Conservation (phyloP, 2,329 filamentous ascomycete species). For the Sporothrix brasiliensis region DNA sequence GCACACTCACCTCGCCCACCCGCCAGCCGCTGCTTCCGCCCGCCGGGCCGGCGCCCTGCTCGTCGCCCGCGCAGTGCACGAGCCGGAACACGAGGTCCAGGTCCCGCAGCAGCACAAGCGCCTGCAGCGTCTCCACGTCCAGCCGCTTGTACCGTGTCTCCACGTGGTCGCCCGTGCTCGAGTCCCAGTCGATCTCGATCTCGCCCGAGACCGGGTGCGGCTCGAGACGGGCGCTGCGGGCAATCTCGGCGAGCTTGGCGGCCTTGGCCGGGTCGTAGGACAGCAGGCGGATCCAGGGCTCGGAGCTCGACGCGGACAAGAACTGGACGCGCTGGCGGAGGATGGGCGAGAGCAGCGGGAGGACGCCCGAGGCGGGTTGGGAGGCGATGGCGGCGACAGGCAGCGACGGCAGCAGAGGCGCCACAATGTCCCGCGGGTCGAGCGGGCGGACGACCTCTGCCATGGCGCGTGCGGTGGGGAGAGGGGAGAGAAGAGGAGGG, state of each 20-base stretch:
- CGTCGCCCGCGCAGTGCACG: conserved; percentile 69
- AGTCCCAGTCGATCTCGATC: conserved; percentile 70
- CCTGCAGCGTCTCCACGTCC: conserved; percentile 75
- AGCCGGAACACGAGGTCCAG: conserved; percentile 65
- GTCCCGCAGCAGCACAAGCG: conserved; percentile 63
- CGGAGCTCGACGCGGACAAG: conserved; percentile 60
- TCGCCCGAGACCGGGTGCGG: conserved; percentile 82
- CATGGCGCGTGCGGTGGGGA: conserved; percentile 24
- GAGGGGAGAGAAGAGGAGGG: not conserved
- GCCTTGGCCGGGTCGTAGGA: conserved; percentile 65
- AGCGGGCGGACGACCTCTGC: conserved; percentile 48
- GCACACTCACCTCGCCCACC: conserved; percentile 67
- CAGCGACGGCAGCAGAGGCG: conserved; percentile 62
- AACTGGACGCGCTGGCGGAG: conserved; percentile 68
- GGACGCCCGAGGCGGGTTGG: conserved; percentile 58
- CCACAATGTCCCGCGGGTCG: conserved; percentile 53
- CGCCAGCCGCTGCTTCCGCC: conserved; percentile 59
- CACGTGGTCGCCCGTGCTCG: conserved; percentile 51
- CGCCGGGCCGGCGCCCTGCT: conserved; percentile 52
- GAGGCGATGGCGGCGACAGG: conserved; percentile 62
- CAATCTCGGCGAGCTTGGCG: conserved; percentile 62
- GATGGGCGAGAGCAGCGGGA: conserved; percentile 66
- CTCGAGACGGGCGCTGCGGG: conserved; percentile 66
- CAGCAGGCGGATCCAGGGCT: conserved; percentile 73
- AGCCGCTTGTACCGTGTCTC: conserved; percentile 66